Base-by-base conservation (phyloP, 2,329 filamentous ascomycete species). In the Fusarium keratoplasticum region DNA sequence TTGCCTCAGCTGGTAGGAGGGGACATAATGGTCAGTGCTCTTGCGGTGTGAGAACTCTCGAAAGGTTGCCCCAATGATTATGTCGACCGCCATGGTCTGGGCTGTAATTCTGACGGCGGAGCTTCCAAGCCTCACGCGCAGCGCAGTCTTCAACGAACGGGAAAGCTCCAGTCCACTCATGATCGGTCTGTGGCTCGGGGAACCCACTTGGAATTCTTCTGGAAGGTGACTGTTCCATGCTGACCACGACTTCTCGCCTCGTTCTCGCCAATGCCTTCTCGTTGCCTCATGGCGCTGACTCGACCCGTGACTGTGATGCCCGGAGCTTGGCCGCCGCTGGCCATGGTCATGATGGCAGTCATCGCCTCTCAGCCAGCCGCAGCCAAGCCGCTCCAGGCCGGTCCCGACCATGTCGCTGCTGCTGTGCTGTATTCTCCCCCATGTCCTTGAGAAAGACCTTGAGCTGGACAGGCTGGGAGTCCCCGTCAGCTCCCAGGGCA, bases 201-300 rank as follows among this genome's bases (percentile, higher is more conserved):
- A 40, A 64, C 67, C 73, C 76, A 72, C 67, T 59, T 77, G 52
- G 77, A 78, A 78, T 70, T 73, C 61, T 78, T 78, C 77, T 78
- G 66, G 77, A 78, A 78, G 74, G 66, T 57, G 66, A 61, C 61
- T 58, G 69, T 64, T 70, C 68, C 74, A 72, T 70, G 36, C 31
- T 50, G 70, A 29, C 67, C 67, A 69, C 64, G 66, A 25, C 33
- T 14, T 31, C 33, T 65, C 58, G 64, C 33, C 29, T 59, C 38
- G 61, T 61, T 61, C 47, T 47, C 58, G 50, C 71, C 61, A 69
- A 64, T 74, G 22, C 44, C 22, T 31, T 47, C 25, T 33, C 47
- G n/a, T 35, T 52, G 35, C 66, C 22, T 70, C 27, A 22, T 52
- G n/a, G 57, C 59, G 50, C 59, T 20, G 50, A 35, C 54, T 29